A percentile compares a stretch with the other conserved stretches of the same genome.
These are phyloP conservation scores for Solanum chacoense DNA, from an alignment of 305 asterid genomes.

Conservation along the genomic window DNA sequence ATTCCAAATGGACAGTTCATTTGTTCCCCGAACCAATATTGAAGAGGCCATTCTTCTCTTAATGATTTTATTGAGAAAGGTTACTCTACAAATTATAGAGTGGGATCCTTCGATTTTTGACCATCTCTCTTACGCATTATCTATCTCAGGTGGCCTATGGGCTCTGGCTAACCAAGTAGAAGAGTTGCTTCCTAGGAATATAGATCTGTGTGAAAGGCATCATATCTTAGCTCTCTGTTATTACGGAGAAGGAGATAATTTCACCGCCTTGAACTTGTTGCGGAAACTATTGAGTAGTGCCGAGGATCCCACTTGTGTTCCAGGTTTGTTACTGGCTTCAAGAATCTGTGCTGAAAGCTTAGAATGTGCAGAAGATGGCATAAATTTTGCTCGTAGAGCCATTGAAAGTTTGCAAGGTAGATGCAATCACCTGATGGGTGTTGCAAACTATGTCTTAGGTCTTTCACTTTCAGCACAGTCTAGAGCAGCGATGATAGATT, in stretches of 20 bases:
- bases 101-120: conserved; percentile 86
- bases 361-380: conserved; percentile 45
- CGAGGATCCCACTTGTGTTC: conserved; percentile 29
- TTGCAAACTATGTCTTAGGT: conserved; percentile 58
- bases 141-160: conserved; percentile 58
- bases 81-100: conserved; percentile 47
- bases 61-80: conserved; percentile 57
- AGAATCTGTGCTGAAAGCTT: conserved; percentile 50
- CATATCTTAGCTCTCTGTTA: conserved; percentile 72
- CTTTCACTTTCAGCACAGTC: conserved; percentile 52
- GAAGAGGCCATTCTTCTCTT: conserved; percentile 92
- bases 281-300: conserved; percentile 36
- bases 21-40: conserved; percentile 63
- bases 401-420: conserved; percentile 36
- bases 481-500: conserved; percentile 28
- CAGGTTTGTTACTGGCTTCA: conserved; percentile 53
- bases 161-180: conserved; percentile 79
- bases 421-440: conserved; percentile 50
- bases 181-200: conserved; percentile 66
- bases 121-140: conserved; percentile 77
- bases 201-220: conserved; percentile 47
- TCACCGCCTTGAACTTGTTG: conserved; percentile 60
- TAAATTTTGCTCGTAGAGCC: conserved; percentile 49
- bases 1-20: conserved; percentile 65
- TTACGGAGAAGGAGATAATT: conserved; percentile 61